Evolutionary conservation across 805 yeast species (phyloP).

Genomic region (Candida coquimbonensis): DNA sequence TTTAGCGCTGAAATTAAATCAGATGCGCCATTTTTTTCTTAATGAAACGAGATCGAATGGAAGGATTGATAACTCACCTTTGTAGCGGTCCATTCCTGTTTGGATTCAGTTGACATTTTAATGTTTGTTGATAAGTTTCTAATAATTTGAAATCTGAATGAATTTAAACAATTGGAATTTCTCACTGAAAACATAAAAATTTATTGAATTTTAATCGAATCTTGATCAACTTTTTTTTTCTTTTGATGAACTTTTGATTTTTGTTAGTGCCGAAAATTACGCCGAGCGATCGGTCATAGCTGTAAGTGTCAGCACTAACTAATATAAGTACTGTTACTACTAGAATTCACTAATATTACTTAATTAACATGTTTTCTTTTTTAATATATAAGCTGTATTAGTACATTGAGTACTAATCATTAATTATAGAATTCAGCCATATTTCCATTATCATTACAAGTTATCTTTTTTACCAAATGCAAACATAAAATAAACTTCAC

Average conservation of each 20-base stretch:
- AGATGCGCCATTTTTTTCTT: not conserved
- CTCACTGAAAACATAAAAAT: constrained; percentile 12
- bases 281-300: not conserved
- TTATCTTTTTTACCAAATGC: constrained; percentile 12
- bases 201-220: not conserved
- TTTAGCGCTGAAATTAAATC: not conserved
- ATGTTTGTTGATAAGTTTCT: constrained; percentile 5
- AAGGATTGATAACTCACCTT: constrained; percentile 14
- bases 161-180: constrained; percentile 9
- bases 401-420: too few relatives aligned
- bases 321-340: too few relatives aligned
- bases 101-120: constrained; percentile 24
- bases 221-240: not conserved
- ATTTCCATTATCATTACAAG: not conserved
- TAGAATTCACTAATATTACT: too few relatives aligned
- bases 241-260: not conserved
- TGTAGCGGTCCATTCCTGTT: constrained; percentile 26
- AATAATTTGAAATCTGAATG: constrained; percentile 4
- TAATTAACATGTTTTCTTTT: too few relatives aligned
- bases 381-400: too few relatives aligned
- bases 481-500: constrained; percentile 21
- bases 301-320: too few relatives aligned
- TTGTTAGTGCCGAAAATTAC: constrained; percentile 12
- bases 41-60: not conserved
- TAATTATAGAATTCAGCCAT: too few relatives aligned